phyloP scores from a whole-genome alignment of 176 grass and related monocot species.

The Chrysopogon serrulatus region DNA sequence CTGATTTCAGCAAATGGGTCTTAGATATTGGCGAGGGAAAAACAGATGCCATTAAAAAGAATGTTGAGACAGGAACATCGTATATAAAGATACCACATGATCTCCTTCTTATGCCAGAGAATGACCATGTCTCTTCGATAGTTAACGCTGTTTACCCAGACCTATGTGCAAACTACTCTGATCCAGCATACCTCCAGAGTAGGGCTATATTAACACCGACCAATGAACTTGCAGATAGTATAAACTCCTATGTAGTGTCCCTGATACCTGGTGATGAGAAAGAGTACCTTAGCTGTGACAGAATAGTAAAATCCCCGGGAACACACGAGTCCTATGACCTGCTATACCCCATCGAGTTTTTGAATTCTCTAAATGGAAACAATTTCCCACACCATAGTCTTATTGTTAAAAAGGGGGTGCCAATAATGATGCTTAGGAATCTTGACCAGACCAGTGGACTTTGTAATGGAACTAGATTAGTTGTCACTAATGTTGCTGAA shows the following conservation, averaged over 20 bases:
- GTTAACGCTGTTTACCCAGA: not conserved
- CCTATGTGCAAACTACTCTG: not conserved
- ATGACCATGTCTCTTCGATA: no score
- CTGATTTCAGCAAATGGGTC: not conserved
- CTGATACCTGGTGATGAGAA: not conserved
- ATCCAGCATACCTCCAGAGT: not conserved
- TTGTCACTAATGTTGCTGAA: not conserved
- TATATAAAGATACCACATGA: not conserved
- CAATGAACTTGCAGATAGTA: not conserved
- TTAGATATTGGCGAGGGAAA: not conserved
- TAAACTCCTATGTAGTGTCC: not conserved
- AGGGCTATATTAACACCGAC: not conserved
- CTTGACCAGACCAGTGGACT: not conserved
- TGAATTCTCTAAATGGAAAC: not conserved
- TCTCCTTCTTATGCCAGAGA: not conserved
- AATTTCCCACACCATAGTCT: not conserved
- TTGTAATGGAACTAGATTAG: slow-evolving; percentile 1
- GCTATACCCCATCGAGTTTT: not conserved
- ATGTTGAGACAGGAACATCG: not conserved
- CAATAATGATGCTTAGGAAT: slow-evolving; percentile 15
- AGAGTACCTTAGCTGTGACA: not conserved
- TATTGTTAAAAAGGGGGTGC: not conserved
- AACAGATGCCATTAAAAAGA: no score
- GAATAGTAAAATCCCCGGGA: not conserved
- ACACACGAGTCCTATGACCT: not conserved